Percentiles rank a stretch among this genome's conserved stretches.
These are phyloP conservation scores for Penicillium turbatum DNA, from an alignment of 495 filamentous ascomycete genomes.

Conservation along the genomic window DNA sequence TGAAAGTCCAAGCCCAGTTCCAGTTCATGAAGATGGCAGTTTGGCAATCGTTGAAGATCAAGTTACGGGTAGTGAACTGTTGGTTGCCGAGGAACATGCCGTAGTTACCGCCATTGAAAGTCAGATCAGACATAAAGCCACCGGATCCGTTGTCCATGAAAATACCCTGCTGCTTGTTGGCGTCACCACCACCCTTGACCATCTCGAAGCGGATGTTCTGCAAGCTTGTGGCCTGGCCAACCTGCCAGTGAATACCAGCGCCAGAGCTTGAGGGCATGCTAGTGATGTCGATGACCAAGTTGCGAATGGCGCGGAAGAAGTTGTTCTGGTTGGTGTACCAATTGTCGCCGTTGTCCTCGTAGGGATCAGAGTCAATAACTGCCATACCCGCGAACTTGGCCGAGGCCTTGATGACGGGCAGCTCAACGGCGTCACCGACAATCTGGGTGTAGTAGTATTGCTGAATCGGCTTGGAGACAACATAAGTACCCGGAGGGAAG, in stretches of 20 bases:
- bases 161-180: conserved; percentile 80
- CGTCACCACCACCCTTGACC: conserved; percentile 61
- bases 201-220: conserved; percentile 92
- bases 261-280: conserved; percentile 59
- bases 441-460: conserved; percentile 80
- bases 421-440: conserved; percentile 63
- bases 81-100: conserved; percentile 89
- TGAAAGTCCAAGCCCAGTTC: conserved; percentile 91
- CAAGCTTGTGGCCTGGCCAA: conserved; percentile 87
- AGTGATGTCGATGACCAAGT: conserved; percentile 85
- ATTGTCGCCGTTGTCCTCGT: conserved; percentile 55
- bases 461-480: conserved; percentile 62
- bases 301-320: conserved; percentile 95
- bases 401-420: conserved; percentile 75
- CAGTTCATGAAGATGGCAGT: conserved; percentile 91
- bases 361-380: conserved; percentile 87
- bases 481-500: conserved; percentile 76
- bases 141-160: conserved; percentile 97
- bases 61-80: conserved; percentile 90
- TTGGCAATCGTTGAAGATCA: conserved; percentile 83
- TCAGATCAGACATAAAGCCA: conserved; percentile 82
- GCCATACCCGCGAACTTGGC: conserved; percentile 76
- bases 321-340: conserved; percentile 97
- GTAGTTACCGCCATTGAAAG: conserved; percentile 81
- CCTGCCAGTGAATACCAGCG: conserved; percentile 95